These are phyloP conservation scores for Neopestalotiopsis clavispora DNA, from an alignment of 2,329 filamentous ascomycete species.

Conservation along the genomic window DNA sequence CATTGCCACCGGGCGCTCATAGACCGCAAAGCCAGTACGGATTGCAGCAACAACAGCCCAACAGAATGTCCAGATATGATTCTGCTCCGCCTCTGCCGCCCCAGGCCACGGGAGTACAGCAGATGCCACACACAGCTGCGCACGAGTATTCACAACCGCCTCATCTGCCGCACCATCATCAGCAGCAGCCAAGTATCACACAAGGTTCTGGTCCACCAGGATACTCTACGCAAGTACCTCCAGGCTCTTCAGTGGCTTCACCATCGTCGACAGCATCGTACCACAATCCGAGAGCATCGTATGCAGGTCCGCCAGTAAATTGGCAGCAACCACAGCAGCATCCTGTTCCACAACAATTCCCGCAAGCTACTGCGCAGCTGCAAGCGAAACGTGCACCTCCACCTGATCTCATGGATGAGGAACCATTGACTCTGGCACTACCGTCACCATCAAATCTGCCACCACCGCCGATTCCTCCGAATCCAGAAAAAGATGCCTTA, in stretches of 20 bases:
- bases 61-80: constrained; percentile 39
- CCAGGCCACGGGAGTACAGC: constrained; percentile 31
- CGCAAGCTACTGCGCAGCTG: constrained; percentile 37
- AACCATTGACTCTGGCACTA: constrained; percentile 57
- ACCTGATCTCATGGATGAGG: constrained; percentile 63
- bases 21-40: constrained; percentile 32
- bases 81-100: constrained; percentile 37
- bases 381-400: constrained; percentile 47
- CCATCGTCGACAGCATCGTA: constrained; percentile 22
- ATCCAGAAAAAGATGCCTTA: constrained; percentile 92
- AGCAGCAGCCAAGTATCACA: constrained; percentile 27
- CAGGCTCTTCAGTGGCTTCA: constrained; percentile 24
- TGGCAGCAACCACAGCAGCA: constrained; percentile 34
- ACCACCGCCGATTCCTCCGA: constrained; percentile 88
- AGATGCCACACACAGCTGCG: constrained; percentile 24
- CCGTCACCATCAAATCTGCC: constrained; percentile 57
- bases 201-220: constrained; percentile 25
- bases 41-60: constrained; percentile 23
- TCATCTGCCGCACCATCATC: constrained; percentile 29
- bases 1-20: constrained; percentile 37
- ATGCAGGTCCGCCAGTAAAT: constrained; percentile 26
- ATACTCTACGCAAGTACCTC: constrained; percentile 28
- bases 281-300: constrained; percentile 21
- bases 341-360: constrained; percentile 20
- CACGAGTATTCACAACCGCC: constrained; percentile 27